These are phyloP conservation scores for Daldinia concentrica DNA, from an alignment of 495 filamentous ascomycete species.

Conservation along the genomic window DNA sequence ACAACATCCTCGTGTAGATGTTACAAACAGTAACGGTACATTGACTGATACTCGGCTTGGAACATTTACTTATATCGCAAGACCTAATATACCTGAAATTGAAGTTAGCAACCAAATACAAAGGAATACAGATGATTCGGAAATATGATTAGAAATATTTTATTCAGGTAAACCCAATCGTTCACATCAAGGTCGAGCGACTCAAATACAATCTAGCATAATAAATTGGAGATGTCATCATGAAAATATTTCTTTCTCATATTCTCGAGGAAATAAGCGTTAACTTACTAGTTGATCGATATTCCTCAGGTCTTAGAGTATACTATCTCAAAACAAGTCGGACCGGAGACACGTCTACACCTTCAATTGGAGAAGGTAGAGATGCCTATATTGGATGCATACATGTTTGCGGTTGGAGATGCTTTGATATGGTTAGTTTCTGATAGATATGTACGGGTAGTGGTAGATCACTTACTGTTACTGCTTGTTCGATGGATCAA, in stretches of 20 bases:
- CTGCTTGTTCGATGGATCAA: not conserved
- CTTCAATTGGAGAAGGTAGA: conserved; percentile 1
- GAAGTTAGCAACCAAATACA: conserved; percentile 18
- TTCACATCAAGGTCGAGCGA: conserved; percentile 48
- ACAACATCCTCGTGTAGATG: not conserved
- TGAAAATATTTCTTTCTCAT: conserved; percentile 9
- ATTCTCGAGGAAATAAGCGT: not conserved
- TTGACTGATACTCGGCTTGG: not conserved
- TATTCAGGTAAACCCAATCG: conserved; percentile 45
- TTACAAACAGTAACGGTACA: not conserved
- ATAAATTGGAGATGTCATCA: conserved; percentile 48
- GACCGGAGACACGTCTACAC: not conserved
- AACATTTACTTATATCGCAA: not conserved
- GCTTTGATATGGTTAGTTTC: conserved; percentile 10
- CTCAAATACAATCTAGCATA: conserved; percentile 55
- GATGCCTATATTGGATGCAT: conserved; percentile 7
- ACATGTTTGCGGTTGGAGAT: not conserved
- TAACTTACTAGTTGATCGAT: conserved; percentile 14
- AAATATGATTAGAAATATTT: conserved; percentile 1
- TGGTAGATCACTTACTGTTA: conserved; percentile 19
- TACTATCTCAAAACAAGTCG: not conserved
- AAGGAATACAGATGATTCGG: not conserved
- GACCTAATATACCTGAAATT: conserved; percentile 11
- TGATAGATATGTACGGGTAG: not conserved
- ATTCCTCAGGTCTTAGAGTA: not conserved